phyloP scores from a whole-genome alignment of 176 grass and related monocot genomes.

The Carex cristatella region DNA sequence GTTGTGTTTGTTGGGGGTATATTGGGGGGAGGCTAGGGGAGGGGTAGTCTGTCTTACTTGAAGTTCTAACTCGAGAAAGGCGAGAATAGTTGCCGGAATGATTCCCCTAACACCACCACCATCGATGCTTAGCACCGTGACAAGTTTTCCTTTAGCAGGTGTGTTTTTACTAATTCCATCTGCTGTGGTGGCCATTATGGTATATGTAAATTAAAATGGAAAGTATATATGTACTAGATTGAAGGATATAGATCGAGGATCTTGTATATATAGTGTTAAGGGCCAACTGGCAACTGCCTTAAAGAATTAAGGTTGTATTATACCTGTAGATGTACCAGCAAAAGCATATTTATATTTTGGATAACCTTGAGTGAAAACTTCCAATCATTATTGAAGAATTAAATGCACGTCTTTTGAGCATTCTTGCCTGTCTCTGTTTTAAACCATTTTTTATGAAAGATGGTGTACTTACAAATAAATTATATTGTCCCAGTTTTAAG shows the following conservation, averaged over 20 bases:
- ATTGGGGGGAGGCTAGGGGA: neutral
- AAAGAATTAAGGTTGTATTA: neutral
- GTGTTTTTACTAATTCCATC: neutral
- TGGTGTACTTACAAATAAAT: no score
- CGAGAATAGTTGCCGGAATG: slow-evolving; percentile 52
- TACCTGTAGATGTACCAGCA: neutral
- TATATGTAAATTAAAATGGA: neutral
- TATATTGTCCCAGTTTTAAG: no score
- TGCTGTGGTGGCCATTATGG: neutral
- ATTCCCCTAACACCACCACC: slow-evolving; percentile 65
- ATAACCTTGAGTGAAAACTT: no score
- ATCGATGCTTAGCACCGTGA: slow-evolving; percentile 70
- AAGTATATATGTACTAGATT: no score
- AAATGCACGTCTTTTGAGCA: no score
- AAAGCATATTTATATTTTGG: no score
- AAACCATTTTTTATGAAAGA: no score
- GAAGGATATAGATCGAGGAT: no score
- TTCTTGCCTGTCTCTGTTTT: no score
- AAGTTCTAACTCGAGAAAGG: slow-evolving; percentile 52
- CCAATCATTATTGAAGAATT: no score
- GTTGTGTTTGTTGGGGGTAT: neutral
- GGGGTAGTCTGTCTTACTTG: slow-evolving; percentile 32
- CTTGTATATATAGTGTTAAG: no score
- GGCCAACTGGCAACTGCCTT: no score
- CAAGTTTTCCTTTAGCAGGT: slow-evolving; percentile 35